Evolutionary conservation across 75 land plant genomes (phyloP), one percentile per base, ranked within the genome.

Genomic region (Pinus albicaulis): DNA sequence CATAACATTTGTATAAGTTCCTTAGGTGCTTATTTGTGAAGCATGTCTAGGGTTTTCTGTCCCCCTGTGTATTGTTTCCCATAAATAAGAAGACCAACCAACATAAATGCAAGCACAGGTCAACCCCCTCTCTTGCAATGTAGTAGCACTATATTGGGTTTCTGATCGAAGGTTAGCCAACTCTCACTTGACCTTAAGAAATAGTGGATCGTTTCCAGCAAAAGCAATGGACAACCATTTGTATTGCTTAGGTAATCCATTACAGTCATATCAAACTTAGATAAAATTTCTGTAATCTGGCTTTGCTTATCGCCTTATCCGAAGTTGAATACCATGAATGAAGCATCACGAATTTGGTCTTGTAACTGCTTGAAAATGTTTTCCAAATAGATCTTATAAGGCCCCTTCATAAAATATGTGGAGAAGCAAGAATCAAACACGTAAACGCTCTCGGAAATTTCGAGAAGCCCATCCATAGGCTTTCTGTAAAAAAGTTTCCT

Each of bases 381-480:
- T 22, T 82, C 77, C 90, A 93, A 73, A 78, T 93, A 92, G n/a
- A 76, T 74, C 74, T 84, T 85, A 83, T 91, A 91, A 28, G 85
- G 87, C 74, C 89, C 90, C 69, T 89, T 89, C 80, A 89, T 74
- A 6, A 89, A 86, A 41, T 89, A 94, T 15, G 93, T 88, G 16
- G 93, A 82, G 84, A 90, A 86, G 73, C 86, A 90, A 63, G 80
- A 82, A 72, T 85, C 85, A 63, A 87, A 88, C 15, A 92, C 95
- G 75, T 90, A 95, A 28, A 97, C 93, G 7, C 93, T 66, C 83
- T 97, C 99, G 19, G 92, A 84, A 83, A 97, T 91, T 79, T 97
- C 99, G 15, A 97, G 89, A 56, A 97, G 98, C 55, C 92, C 92
- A 87, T 97, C 99, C 57, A 98, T 95, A 62, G 99, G 99, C 84